These are phyloP conservation scores for Ascochyta viciae-villosae DNA, from an alignment of 2,329 filamentous ascomycete genomes.

Conservation along the genomic window DNA sequence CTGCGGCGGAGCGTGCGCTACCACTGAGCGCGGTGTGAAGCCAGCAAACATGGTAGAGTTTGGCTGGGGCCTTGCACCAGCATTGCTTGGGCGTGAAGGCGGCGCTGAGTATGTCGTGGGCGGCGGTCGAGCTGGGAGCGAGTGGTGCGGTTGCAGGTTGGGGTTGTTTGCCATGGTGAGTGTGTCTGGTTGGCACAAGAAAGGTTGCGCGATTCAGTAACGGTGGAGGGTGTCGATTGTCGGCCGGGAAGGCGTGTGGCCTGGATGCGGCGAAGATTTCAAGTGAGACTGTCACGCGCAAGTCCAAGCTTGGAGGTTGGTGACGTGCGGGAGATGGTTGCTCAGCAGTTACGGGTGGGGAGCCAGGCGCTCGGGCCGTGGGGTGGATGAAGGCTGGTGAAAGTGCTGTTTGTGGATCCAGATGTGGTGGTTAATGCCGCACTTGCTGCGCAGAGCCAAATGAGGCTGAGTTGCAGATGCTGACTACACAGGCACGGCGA, in stretches of 20 bases:
- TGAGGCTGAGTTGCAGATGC: constrained; percentile 17
- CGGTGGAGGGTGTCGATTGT: constrained; percentile 9
- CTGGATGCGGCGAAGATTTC: constrained; percentile 12
- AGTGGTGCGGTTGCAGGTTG: constrained; percentile 57
- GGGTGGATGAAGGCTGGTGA: constrained; percentile 16
- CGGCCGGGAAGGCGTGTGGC: constrained; percentile 19
- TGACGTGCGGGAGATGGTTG: constrained; percentile 10
- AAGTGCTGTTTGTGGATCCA: constrained; percentile 13
- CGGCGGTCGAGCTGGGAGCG: constrained; percentile 80
- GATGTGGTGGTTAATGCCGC: constrained; percentile 19
- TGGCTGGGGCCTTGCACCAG: constrained; percentile 36
- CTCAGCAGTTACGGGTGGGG: constrained; percentile 16
- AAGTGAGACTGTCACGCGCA: constrained; percentile 13
- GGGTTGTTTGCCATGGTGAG: constrained; percentile 28
- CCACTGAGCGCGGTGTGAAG: constrained; percentile 67
- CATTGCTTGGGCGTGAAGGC: constrained; percentile 55
- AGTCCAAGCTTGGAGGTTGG: constrained; percentile 10
- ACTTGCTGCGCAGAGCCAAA: constrained; percentile 7
- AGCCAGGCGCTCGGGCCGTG: constrained; percentile 18
- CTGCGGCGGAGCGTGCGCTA: constrained; percentile 37
- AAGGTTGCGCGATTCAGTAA: constrained; percentile 12
- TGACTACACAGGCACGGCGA: constrained; percentile 12
- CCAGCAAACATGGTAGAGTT: constrained; percentile 55
- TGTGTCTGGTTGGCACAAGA: constrained; percentile 1
- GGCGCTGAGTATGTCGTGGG: constrained; percentile 66